phyloP scores from a whole-genome alignment of 2,329 filamentous ascomycete species.

The Neofusicoccum umdonicola region DNA sequence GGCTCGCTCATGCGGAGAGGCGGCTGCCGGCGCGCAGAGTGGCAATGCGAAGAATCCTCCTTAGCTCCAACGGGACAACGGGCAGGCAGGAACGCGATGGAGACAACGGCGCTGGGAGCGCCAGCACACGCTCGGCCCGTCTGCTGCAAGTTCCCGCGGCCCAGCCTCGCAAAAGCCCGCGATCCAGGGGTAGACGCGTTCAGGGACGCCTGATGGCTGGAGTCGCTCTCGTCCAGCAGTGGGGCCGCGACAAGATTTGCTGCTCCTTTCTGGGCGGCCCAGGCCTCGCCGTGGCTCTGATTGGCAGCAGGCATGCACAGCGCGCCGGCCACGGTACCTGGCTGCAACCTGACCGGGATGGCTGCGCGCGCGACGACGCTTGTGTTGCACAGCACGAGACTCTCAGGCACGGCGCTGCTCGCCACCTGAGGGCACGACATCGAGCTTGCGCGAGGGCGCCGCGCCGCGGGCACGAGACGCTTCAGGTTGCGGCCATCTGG shows the following conservation, averaged over 20 bases:
- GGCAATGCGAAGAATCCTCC: neutral
- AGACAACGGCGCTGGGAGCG: neutral
- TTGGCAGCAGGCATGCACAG: conserved; percentile 4
- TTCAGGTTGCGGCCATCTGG: neutral
- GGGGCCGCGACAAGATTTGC: conserved; percentile 5
- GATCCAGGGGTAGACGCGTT: conserved; percentile 8
- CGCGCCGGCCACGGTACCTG: conserved; percentile 1
- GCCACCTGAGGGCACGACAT: neutral
- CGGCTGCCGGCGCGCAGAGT: neutral
- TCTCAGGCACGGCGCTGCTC: conserved; percentile 14
- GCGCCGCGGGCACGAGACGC: neutral
- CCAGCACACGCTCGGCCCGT: neutral
- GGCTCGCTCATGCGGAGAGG: neutral
- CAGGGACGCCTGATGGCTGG: conserved; percentile 9
- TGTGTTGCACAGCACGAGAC: conserved; percentile 11
- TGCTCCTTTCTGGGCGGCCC: conserved; percentile 8
- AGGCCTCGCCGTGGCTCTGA: neutral
- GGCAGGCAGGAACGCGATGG: neutral
- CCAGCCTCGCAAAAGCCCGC: conserved; percentile 1
- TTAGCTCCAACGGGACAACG: neutral
- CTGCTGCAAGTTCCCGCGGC: conserved; percentile 3
- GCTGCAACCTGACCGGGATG: conserved; percentile 1
- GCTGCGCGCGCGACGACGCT: neutral
- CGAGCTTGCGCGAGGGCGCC: neutral
- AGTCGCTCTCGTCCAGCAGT: neutral